Evolutionary conservation across 805 yeast genomes (phyloP).

Genomic region (Metschnikowia gelsemii): DNA sequence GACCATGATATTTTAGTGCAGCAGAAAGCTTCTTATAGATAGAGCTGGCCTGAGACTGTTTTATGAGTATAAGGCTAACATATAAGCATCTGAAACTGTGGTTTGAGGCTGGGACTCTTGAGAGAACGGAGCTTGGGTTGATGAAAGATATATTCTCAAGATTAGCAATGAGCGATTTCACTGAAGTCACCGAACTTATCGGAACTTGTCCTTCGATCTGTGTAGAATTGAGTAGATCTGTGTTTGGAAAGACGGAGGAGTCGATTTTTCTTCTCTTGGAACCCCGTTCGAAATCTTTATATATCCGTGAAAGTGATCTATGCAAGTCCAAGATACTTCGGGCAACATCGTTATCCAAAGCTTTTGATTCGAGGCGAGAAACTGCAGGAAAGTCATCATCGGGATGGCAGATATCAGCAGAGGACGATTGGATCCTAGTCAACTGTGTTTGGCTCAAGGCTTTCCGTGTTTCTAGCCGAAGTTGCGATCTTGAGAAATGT

Average conservation of each 20-base stretch:
- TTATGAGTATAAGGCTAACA: conserved; percentile 11
- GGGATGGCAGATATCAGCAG: too few species aligned
- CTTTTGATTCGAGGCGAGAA: not conserved
- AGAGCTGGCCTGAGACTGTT: conserved; percentile 5
- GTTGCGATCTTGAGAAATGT: conserved; percentile 6
- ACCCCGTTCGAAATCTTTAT: conserved; percentile 1
- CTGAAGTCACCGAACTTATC: conserved; percentile 20
- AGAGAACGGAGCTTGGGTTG: conserved; percentile 19
- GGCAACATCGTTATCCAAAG: not conserved
- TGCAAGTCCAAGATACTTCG: conserved; percentile 2
- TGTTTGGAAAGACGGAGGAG: not conserved
- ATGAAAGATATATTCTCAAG: conserved; percentile 21
- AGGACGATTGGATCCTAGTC: too few species aligned
- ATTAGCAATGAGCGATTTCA: conserved; percentile 19
- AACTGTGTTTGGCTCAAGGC: not conserved
- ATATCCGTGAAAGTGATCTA: not conserved
- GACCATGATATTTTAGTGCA: conserved; percentile 12
- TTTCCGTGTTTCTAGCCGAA: conserved; percentile 2
- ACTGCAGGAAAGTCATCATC: not conserved
- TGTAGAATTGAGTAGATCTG: conserved; percentile 1
- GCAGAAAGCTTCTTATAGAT: conserved; percentile 11
- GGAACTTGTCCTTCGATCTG: conserved; percentile 1
- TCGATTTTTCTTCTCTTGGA: conserved; percentile 5
- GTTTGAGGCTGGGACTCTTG: conserved; percentile 1
- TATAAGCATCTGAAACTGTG: conserved; percentile 9